Percentiles rank a stretch among this genome's conserved stretches.
These are phyloP conservation scores for Hirschioporus abietinus DNA, from an alignment of 768 basidiomycete genomes.

Conservation along the genomic window DNA sequence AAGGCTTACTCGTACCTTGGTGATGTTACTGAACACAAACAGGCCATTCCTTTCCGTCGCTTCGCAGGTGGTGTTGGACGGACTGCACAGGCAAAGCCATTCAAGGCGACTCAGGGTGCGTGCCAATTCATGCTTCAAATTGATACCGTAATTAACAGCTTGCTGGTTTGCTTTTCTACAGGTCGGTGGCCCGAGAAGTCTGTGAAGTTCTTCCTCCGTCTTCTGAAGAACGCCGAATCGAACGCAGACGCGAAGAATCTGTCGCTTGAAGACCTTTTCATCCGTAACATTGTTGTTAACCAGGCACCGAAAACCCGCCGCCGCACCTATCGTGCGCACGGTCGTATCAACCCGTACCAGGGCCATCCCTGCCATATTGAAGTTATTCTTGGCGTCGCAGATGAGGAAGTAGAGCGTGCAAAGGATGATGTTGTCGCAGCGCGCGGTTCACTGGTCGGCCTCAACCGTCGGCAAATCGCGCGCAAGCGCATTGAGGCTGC, in stretches of 20 bases:
- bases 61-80: slow-evolving; percentile 95
- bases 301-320: slow-evolving; percentile 99
- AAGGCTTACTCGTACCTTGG: slow-evolving; percentile 95
- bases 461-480: slow-evolving; percentile 84
- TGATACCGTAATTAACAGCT: not conserved
- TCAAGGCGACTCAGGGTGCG: slow-evolving; percentile 93
- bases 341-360: slow-evolving; percentile 98
- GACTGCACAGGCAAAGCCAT: slow-evolving; percentile 92
- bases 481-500: slow-evolving; percentile 84
- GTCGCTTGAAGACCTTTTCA: slow-evolving; percentile 84
- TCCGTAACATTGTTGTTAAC: slow-evolving; percentile 97
- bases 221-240: slow-evolving; percentile 98
- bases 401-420: slow-evolving; percentile 85
- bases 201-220: slow-evolving; percentile 87
- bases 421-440: slow-evolving; percentile 69
- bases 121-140: slow-evolving; percentile 13
- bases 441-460: slow-evolving; percentile 46
- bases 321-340: slow-evolving; percentile 97
- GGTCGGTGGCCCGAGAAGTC: slow-evolving; percentile 99
- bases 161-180: slow-evolving; percentile 24
- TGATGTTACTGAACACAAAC: slow-evolving; percentile 95
- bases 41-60: slow-evolving; percentile 92
- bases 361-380: slow-evolving; percentile 97
- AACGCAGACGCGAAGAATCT: slow-evolving; percentile 98
- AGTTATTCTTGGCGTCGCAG: slow-evolving; percentile 78